phyloP scores from a whole-genome alignment of 2,329 filamentous ascomycete genomes.

The Botrytis aclada region DNA sequence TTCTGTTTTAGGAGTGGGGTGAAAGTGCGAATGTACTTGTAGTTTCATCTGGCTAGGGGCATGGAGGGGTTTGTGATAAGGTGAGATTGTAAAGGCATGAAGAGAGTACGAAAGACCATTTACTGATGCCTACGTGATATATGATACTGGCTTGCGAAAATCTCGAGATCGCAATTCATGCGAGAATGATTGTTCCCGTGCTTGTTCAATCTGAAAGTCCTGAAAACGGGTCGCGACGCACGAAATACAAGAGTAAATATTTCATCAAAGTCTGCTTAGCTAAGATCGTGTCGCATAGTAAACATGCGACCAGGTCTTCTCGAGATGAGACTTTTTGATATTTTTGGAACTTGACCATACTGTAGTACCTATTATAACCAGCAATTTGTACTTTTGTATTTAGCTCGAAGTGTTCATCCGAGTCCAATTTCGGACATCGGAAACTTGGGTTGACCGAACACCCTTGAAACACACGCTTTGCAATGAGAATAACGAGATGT shows the following conservation, averaged over 20 bases:
- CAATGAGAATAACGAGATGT: neutral
- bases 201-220: neutral
- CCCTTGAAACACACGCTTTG: conserved; percentile 8
- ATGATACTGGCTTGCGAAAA: neutral
- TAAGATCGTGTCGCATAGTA: neutral
- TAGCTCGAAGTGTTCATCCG: neutral
- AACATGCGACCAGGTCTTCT: neutral
- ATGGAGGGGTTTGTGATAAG: conserved; percentile 19
- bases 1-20: conserved; percentile 16
- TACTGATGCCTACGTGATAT: neutral
- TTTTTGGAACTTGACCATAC: neutral
- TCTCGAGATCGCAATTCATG: neutral
- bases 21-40: neutral
- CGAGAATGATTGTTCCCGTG: neutral
- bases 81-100: conserved; percentile 5
- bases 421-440: conserved; percentile 7
- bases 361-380: neutral
- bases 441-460: conserved; percentile 1
- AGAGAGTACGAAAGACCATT: neutral
- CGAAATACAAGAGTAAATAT: neutral
- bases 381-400: neutral
- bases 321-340: neutral
- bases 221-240: neutral
- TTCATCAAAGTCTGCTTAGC: neutral
- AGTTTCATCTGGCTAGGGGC: conserved; percentile 14